phyloP scores from a whole-genome alignment of 345 rosid species.

The Leavenworthia alabamica region DNA sequence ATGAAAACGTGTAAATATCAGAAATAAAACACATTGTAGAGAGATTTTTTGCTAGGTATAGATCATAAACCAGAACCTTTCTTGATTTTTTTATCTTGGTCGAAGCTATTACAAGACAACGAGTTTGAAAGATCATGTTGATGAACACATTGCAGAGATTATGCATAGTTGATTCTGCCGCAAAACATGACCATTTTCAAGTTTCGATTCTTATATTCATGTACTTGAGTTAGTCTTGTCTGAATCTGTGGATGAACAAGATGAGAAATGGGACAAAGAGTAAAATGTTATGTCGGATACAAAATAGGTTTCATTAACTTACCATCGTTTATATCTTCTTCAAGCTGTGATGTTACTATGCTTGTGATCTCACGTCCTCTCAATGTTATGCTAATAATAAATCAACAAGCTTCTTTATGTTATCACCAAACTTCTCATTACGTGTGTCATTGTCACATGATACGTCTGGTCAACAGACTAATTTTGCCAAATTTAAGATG shows the following conservation, averaged over 20 bases:
- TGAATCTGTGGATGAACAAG: not conserved
- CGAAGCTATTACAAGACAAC: not conserved
- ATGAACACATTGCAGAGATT: not conserved
- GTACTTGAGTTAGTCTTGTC: not conserved
- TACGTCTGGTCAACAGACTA: conserved; percentile 5
- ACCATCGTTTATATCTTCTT: not conserved
- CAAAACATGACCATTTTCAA: not conserved
- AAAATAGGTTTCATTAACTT: conserved; percentile 1
- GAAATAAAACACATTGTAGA: conserved; percentile 14
- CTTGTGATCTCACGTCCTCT: conserved; percentile 17
- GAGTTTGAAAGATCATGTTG: not conserved
- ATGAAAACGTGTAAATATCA: conserved; percentile 31
- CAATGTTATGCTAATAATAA: conserved; percentile 21
- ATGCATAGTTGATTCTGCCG: not conserved
- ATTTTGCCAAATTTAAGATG: conserved; percentile 5
- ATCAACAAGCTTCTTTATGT: conserved; percentile 14
- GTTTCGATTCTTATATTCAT: not conserved
- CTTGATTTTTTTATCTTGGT: not conserved
- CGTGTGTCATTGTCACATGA: conserved; percentile 18
- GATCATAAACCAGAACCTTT: conserved; percentile 3
- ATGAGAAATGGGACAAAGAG: not conserved
- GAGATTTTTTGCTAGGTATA: conserved; percentile 1
- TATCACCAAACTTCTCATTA: conserved; percentile 23
- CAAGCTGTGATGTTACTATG: conserved; percentile 12
- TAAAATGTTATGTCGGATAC: not conserved